Evolutionary conservation across 176 grass and related monocot species (phyloP).

Genomic region (Carex pumila): DNA sequence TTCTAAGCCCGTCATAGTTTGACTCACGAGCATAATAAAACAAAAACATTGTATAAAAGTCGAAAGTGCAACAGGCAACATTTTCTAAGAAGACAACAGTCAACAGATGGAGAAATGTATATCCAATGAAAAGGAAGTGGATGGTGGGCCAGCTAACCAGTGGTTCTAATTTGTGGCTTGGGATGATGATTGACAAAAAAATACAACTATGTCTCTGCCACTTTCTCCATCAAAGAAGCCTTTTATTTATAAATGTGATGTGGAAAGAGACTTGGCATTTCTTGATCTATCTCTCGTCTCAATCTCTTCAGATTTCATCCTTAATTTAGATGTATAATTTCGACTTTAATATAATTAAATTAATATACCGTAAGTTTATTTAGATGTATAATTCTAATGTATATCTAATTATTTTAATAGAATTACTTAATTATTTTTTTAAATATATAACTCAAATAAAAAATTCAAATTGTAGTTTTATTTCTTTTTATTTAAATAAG

Average conservation of each 20-base stretch:
- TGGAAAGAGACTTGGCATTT: conserved; percentile 5
- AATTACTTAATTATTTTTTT: too few species aligned
- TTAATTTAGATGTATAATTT: background rate
- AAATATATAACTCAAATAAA: too few species aligned
- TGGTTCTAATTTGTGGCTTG: background rate
- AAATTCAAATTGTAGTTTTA: too few species aligned
- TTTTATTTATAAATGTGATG: conserved; percentile 16
- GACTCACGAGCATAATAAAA: too few species aligned
- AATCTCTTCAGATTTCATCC: background rate
- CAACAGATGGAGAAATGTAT: background rate
- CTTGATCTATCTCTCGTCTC: background rate
- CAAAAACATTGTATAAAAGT: too few species aligned
- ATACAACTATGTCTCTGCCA: background rate
- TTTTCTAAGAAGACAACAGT: background rate
- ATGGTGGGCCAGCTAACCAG: background rate
- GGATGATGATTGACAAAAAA: background rate
- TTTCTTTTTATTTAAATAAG: too few species aligned
- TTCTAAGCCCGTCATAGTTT: too few species aligned
- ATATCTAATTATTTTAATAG: too few species aligned
- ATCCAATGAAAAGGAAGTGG: background rate
- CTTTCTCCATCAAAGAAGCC: background rate
- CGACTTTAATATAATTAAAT: background rate
- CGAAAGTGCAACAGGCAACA: too few species aligned
- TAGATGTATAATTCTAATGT: too few species aligned
- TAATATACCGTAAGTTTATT: too few species aligned